Evolutionary conservation across 2,329 filamentous ascomycete genomes (phyloP).

Genomic region (Diaporthe sp.): DNA sequence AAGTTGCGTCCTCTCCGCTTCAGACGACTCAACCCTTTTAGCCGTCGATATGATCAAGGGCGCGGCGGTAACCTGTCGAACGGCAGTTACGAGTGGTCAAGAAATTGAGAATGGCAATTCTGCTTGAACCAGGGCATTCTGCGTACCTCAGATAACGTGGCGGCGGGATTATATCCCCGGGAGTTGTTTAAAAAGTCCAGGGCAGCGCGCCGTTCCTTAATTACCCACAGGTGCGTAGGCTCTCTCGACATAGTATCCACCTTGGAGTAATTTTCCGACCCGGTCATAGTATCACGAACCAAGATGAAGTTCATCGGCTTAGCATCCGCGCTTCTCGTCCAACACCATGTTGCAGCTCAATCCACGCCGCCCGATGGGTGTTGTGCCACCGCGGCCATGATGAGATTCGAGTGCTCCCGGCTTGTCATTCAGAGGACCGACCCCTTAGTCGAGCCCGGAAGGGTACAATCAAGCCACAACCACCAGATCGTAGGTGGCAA

Average conservation of each 20-base stretch:
- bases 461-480: slow-evolving; percentile 52
- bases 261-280: not conserved
- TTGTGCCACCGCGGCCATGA: slow-evolving; percentile 36
- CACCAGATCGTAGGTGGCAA: slow-evolving; percentile 57
- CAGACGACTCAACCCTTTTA: slow-evolving; percentile 7
- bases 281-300: too few relatives aligned
- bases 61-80: slow-evolving; percentile 1
- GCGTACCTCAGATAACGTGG: not conserved
- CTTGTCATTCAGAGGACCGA: slow-evolving; percentile 46
- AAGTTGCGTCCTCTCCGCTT: not conserved
- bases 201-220: too few relatives aligned
- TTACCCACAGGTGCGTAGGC: too few relatives aligned
- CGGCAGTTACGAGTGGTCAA: slow-evolving; percentile 6
- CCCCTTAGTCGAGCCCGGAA: slow-evolving; percentile 53
- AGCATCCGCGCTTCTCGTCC: not conserved
- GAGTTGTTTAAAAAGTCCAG: not conserved
- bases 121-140: not conserved
- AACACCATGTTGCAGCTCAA: not conserved
- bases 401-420: slow-evolving; percentile 47
- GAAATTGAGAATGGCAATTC: not conserved
- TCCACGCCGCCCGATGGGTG: slow-evolving; percentile 20
- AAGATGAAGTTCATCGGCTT: not conserved
- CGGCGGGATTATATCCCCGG: not conserved
- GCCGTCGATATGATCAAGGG: not conserved
- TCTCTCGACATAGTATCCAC: not conserved